A percentile compares a stretch with the other conserved stretches of the same genome.
These are phyloP conservation scores for Cymbopogon citratus DNA, from an alignment of 176 grass and related monocot genomes.

Conservation along the genomic window DNA sequence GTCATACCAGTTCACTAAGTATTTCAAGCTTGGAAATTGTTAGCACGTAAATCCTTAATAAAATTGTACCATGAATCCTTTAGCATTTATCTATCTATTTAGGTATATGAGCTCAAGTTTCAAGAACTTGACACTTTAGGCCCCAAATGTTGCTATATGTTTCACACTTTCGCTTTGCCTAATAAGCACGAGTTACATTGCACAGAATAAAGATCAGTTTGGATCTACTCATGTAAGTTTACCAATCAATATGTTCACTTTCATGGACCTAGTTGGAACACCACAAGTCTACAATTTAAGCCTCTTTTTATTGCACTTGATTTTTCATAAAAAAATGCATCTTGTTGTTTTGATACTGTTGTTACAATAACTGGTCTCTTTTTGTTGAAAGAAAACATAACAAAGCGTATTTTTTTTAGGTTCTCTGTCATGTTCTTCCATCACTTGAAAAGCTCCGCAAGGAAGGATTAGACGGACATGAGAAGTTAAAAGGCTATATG, in stretches of 20 bases:
- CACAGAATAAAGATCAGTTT: not conserved
- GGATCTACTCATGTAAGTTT: not conserved
- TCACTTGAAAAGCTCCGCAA: slow-evolving; percentile 93
- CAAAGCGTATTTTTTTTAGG: slow-evolving; percentile 39
- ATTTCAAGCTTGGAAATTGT: no score
- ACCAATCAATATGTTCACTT: not conserved
- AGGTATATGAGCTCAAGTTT: not conserved
- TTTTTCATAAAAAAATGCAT: not conserved
- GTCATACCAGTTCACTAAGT: no score
- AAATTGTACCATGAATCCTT: not conserved
- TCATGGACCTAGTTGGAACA: not conserved
- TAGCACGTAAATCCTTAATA: not conserved
- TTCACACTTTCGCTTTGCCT: not conserved
- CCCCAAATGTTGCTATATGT: not conserved
- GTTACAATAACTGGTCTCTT: slow-evolving; percentile 8
- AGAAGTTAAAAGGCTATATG: slow-evolving; percentile 99
- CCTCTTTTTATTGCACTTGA: not conserved
- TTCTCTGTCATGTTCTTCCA: slow-evolving; percentile 78
- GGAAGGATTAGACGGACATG: slow-evolving; percentile 94
- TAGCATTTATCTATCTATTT: not conserved
- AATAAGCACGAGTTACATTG: not conserved
- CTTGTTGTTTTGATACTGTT: slow-evolving; percentile 1
- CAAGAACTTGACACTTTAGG: not conserved
- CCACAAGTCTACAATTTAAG: not conserved
- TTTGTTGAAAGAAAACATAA: not conserved